These are phyloP conservation scores for Neonectria magnoliae DNA, from an alignment of 2,329 filamentous ascomycete species.

Conservation along the genomic window DNA sequence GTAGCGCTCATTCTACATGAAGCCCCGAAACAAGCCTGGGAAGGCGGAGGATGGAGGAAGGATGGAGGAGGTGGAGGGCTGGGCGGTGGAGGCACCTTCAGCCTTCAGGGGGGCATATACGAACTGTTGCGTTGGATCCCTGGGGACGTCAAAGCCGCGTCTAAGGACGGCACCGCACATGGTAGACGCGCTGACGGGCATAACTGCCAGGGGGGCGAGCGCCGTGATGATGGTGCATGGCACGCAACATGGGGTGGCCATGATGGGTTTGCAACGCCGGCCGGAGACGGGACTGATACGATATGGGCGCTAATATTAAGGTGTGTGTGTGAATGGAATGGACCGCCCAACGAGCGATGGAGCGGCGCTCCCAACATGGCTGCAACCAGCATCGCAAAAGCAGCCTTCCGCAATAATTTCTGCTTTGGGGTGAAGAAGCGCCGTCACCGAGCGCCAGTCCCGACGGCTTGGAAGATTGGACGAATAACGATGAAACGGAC, in stretches of 20 bases:
- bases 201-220: conserved; percentile 13
- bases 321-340: conserved; percentile 24
- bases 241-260: conserved; percentile 10
- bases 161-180: conserved; percentile 23
- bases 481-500: conserved; percentile 35
- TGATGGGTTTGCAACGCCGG: neutral
- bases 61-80: conserved; percentile 19
- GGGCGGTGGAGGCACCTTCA: conserved; percentile 21
- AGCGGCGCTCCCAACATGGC: neutral
- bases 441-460: conserved; percentile 20
- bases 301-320: conserved; percentile 37
- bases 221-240: conserved; percentile 13
- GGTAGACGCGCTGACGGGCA: conserved; percentile 34
- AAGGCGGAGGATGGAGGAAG: conserved; percentile 7
- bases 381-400: neutral
- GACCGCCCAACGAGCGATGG: conserved; percentile 6
- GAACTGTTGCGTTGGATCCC: conserved; percentile 38
- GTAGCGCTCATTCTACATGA: conserved; percentile 46
- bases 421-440: conserved; percentile 28
- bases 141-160: conserved; percentile 36
- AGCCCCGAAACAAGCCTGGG: conserved; percentile 30
- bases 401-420: conserved; percentile 30
- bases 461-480: conserved; percentile 37
- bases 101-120: conserved; percentile 33
- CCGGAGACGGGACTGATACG: conserved; percentile 22